A percentile compares a stretch with the other conserved stretches of the same genome.
Conservation (phyloP, 2,329 filamentous ascomycete genomes). For the Clarireedia hainanense region DNA sequence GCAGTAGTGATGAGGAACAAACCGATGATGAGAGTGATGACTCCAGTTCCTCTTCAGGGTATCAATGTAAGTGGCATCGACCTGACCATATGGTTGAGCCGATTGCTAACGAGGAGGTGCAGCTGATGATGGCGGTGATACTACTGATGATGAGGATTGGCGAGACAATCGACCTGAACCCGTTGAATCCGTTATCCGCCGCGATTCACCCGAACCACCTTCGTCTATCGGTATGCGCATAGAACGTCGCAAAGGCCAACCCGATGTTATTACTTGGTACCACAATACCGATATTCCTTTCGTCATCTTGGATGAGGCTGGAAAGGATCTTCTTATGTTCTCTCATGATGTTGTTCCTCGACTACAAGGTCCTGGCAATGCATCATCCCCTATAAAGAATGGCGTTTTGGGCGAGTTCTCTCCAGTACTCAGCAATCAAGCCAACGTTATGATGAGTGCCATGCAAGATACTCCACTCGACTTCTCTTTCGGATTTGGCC, state of each 20-base stretch:
- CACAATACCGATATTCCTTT: constrained; percentile 31
- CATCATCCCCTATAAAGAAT: constrained; percentile 3
- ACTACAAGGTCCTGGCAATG: not conserved
- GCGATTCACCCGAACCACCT: not conserved
- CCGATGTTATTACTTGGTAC: constrained; percentile 29
- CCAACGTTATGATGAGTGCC: constrained; percentile 67
- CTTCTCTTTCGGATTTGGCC: constrained; percentile 33
- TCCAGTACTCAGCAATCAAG: constrained; percentile 58
- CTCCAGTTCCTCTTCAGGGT: constrained; percentile 1
- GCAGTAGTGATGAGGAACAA: not conserved
- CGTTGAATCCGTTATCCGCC: not conserved
- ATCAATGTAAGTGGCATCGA: constrained; percentile 4
- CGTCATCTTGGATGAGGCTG: constrained; percentile 33
- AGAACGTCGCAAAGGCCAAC: constrained; percentile 16
- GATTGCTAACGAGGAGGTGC: not conserved
- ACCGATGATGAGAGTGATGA: not conserved
- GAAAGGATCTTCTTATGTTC: constrained; percentile 35
- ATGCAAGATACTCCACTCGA: constrained; percentile 33
- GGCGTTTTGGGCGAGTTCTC: constrained; percentile 14
- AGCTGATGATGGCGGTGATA: constrained; percentile 36
- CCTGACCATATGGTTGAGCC: not conserved
- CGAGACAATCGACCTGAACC: constrained; percentile 3
- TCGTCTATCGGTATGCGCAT: constrained; percentile 10
- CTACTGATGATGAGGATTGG: constrained; percentile 8
- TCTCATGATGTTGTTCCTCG: constrained; percentile 29